Conservation (phyloP, 2,329 filamentous ascomycete genomes). For the Ophiocordyceps camponoti-rufipedis region DNA sequence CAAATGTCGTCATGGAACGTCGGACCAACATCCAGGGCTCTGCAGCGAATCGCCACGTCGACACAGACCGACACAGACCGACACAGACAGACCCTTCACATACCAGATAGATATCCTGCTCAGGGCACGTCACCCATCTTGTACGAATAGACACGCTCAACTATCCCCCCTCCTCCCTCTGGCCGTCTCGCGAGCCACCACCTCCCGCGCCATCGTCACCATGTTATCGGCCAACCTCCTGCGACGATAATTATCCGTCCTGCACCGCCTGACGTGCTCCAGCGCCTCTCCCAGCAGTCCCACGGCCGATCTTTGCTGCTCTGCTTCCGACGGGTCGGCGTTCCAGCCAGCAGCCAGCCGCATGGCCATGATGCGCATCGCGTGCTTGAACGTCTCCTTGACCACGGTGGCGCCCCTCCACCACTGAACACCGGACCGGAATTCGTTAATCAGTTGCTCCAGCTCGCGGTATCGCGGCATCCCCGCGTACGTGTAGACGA, state of each 20-base stretch:
- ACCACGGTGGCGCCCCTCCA: conserved; percentile 19
- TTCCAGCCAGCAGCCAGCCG: conserved; percentile 6
- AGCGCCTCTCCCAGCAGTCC: conserved; percentile 7
- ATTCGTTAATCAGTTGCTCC: conserved; percentile 11
- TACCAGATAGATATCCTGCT: no score
- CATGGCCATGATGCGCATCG: conserved; percentile 15
- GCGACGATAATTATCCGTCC: conserved; percentile 4
- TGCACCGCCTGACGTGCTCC: conserved; percentile 8
- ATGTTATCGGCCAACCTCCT: conserved; percentile 6
- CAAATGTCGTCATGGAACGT: no score
- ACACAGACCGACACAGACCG: no score
- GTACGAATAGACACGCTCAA: not conserved
- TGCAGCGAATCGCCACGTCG: no score
- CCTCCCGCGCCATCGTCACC: conserved; percentile 3
- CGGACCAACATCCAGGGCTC: no score
- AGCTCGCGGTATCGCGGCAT: conserved; percentile 13
- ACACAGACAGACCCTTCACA: no score
- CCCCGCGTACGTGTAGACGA: conserved; percentile 16
- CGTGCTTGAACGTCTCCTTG: conserved; percentile 19
- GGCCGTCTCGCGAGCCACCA: not conserved
- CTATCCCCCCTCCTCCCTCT: not conserved
- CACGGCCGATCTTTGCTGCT: conserved; percentile 9
- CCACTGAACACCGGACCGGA: conserved; percentile 13
- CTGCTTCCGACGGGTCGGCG: not conserved
- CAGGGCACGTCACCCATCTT: no score